A percentile compares a stretch with the other conserved stretches of the same genome.
Evolutionary conservation across 2,329 filamentous ascomycete species (phyloP).

Genomic region (Talaromyces sp.): DNA sequence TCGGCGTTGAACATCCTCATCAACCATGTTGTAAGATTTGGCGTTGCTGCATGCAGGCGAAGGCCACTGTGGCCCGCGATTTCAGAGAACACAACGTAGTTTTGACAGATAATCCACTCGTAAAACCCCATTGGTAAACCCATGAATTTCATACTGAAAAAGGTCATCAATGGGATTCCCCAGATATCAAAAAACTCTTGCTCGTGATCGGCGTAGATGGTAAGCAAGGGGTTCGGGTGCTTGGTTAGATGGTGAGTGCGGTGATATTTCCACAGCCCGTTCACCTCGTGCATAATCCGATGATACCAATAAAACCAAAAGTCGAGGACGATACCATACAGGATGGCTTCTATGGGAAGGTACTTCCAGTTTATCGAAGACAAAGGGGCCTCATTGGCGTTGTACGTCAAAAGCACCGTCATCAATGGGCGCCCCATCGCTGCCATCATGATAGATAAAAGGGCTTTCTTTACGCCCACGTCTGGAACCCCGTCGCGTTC

Average conservation of each 20-base stretch:
- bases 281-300: slow-evolving; percentile 35
- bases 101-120: slow-evolving; percentile 41
- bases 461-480: slow-evolving; percentile 26
- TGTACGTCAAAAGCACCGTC: slow-evolving; percentile 22
- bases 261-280: slow-evolving; percentile 36
- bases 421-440: slow-evolving; percentile 24
- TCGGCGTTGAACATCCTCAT: slow-evolving; percentile 28
- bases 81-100: slow-evolving; percentile 39
- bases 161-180: slow-evolving; percentile 33
- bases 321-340: slow-evolving; percentile 38
- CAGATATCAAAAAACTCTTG: slow-evolving; percentile 38
- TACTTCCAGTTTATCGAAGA: slow-evolving; percentile 24
- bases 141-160: slow-evolving; percentile 25
- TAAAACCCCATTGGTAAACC: slow-evolving; percentile 41
- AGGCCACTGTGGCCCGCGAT: slow-evolving; percentile 37
- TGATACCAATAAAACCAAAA: slow-evolving; percentile 43
- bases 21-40: slow-evolving; percentile 27
- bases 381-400: slow-evolving; percentile 13
- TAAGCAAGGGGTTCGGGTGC: slow-evolving; percentile 36
- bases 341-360: slow-evolving; percentile 29
- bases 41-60: slow-evolving; percentile 29
- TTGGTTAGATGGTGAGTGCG: slow-evolving; percentile 41
- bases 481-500: slow-evolving; percentile 38
- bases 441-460: slow-evolving; percentile 24
- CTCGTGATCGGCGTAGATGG: slow-evolving; percentile 34